Evolutionary conservation across 352 stramenopile species (phyloP), one percentile per base, ranked within the genome.

Genomic region (Phytophthora foliorum): DNA sequence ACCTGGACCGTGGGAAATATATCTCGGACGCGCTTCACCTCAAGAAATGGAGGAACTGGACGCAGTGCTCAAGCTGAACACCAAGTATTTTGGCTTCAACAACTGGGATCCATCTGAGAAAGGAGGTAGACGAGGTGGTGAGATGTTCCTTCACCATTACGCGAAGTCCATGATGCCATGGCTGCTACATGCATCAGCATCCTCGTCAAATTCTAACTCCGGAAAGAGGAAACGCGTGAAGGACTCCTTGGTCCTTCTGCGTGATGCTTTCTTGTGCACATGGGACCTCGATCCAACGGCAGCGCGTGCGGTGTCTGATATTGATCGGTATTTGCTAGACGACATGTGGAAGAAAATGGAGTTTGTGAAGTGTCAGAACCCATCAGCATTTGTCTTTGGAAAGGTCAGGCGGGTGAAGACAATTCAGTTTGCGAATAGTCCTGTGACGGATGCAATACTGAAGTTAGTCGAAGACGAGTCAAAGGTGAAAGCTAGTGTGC

Each of bases 311-410:
- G 88, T 96, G 14, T 91, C 80, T 49, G 84, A 94, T 54, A 81
- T 93, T n/a, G 84, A 94, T 49, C 71, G 57, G 2, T 77, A 75
- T 10, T 80, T 94, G 45, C 73, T 96, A 59, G 86, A 96, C 67
- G 86, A 96, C 46, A 92, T 94, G 60, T 96, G 84, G 84, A 90
- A 80, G 67, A 92, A 92, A 66, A 90, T 92, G 76, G 84, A 92
- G 54, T 85, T 71, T 27, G 77, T 85, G 25, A 86, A 88, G 78
- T 89, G 80, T 64, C 58, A 79, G 57, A 91, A 91, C 25, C 72
- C 76, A 27, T 91, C 82, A 36, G 82, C 80, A 31, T 91, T 91
- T 73, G 82, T 91, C 22, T 91, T 91, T 68, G 82, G 82, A 45
- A 91, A 89, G 68, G 80, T 91, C 22, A 82, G 82, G 31, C 70